These are phyloP conservation scores for Phytophthora lateralis DNA, from an alignment of 352 stramenopile genomes.

Conservation along the genomic window DNA sequence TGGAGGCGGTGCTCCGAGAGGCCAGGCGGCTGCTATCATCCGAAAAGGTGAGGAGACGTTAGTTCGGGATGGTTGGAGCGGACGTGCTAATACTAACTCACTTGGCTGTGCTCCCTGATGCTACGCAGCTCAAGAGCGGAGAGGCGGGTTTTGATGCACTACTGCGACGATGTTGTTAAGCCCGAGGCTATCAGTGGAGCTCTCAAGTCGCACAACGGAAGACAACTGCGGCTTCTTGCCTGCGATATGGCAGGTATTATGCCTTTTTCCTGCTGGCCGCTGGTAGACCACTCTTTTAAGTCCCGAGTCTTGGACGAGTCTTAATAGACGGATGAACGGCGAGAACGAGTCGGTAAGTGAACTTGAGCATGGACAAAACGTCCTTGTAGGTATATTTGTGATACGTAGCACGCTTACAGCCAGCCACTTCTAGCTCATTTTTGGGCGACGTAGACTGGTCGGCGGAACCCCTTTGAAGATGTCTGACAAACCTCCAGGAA, in stretches of 20 bases:
- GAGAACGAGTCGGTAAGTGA: constrained; percentile 39
- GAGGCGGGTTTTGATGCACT: constrained; percentile 45
- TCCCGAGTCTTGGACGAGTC: constrained; percentile 22
- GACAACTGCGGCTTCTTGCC: constrained; percentile 25
- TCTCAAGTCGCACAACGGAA: constrained; percentile 15
- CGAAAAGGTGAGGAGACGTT: constrained; percentile 55
- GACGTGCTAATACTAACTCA: neutral
- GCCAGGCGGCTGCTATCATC: constrained; percentile 82
- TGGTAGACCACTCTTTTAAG: constrained; percentile 24
- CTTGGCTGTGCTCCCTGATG: neutral
- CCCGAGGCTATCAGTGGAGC: constrained; percentile 4
- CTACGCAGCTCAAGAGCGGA: constrained; percentile 55
- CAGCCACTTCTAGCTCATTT: constrained; percentile 41
- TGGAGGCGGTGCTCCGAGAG: constrained; percentile 61
- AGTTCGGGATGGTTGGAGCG: neutral
- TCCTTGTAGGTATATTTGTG: constrained; percentile 20
- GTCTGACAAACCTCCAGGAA: constrained; percentile 82
- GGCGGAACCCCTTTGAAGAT: constrained; percentile 72
- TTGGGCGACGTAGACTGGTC: constrained; percentile 78
- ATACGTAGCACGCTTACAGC: neutral
- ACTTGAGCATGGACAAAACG: constrained; percentile 2
- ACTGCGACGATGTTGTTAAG: neutral
- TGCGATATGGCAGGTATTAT: constrained; percentile 23
- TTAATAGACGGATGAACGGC: constrained; percentile 44
- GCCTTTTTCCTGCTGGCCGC: constrained; percentile 15